phyloP scores from a whole-genome alignment of 23 red algal genomes.

The Gracilariopsis chorda region DNA sequence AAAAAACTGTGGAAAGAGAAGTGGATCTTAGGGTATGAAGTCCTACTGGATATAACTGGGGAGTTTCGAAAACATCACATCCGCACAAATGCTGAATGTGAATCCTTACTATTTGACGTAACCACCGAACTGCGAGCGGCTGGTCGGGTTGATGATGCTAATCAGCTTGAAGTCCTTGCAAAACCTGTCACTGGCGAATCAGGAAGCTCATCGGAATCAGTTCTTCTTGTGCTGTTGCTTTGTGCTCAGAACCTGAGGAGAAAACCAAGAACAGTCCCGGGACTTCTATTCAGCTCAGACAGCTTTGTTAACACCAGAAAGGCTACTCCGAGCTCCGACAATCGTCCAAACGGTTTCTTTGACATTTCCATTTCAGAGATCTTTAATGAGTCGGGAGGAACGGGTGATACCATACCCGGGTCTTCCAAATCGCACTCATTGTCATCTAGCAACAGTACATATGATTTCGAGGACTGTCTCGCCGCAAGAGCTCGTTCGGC shows the following conservation, averaged over 20 bases:
- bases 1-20: not conserved
- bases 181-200: not conserved
- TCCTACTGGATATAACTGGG: slow-evolving; percentile 33
- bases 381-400: no score
- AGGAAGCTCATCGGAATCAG: not conserved
- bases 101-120: not conserved
- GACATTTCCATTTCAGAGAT: no score
- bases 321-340: no score
- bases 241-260: slow-evolving; percentile 3
- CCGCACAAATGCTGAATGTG: not conserved
- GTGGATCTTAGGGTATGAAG: slow-evolving; percentile 11
- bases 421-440: no score
- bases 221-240: not conserved
- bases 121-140: slow-evolving; percentile 6
- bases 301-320: no score
- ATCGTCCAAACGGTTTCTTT: no score
- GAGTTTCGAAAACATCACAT: slow-evolving; percentile 4
- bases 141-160: not conserved
- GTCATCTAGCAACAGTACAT: not conserved
- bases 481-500: not conserved
- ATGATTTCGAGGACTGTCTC: not conserved
- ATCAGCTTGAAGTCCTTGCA: not conserved
- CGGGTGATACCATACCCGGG: no score
- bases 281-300: not conserved
- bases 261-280: not conserved